These are phyloP conservation scores for Sugiyamaella japonica DNA, from an alignment of 1,139 yeast species.

Conservation along the genomic window DNA sequence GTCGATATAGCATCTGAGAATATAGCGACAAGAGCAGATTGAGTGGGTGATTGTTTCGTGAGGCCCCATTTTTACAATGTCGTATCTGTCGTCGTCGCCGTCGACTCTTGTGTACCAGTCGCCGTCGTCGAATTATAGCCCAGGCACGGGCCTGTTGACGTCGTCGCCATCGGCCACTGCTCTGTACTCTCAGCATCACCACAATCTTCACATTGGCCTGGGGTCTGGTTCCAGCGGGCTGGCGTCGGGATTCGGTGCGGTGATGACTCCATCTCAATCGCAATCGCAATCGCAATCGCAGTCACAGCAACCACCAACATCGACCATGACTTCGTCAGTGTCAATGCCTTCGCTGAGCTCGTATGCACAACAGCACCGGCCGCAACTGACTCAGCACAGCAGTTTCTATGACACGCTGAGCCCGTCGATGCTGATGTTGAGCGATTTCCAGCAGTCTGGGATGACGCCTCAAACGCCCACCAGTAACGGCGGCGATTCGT, in stretches of 20 bases:
- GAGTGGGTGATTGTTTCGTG: too few species aligned
- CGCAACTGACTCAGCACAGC: background rate
- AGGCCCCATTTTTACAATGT: too few species aligned
- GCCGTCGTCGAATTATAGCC: conserved; percentile 7
- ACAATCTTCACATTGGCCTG: background rate
- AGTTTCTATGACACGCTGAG: conserved; percentile 9
- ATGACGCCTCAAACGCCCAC: conserved; percentile 2
- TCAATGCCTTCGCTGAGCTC: conserved; percentile 12
- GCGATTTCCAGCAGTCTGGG: background rate
- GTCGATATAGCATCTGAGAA: background rate
- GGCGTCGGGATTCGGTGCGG: background rate
- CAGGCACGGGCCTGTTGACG: background rate
- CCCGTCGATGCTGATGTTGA: conserved; percentile 19
- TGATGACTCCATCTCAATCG: too few species aligned
- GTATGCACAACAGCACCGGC: background rate
- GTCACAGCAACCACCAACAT: background rate
- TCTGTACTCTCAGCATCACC: conserved; percentile 2
- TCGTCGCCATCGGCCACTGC: background rate
- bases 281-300: too few species aligned
- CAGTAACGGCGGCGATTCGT: background rate
- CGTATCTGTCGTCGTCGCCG: conserved; percentile 1
- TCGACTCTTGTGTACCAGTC: conserved; percentile 7
- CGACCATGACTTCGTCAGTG: conserved; percentile 8
- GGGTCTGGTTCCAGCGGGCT: background rate
- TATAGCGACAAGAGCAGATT: background rate